Percentiles rank a stretch among this genome's conserved stretches.
Evolutionary conservation across 352 stramenopile genomes (phyloP).

Genomic region (Elongisporangium undulatum): DNA sequence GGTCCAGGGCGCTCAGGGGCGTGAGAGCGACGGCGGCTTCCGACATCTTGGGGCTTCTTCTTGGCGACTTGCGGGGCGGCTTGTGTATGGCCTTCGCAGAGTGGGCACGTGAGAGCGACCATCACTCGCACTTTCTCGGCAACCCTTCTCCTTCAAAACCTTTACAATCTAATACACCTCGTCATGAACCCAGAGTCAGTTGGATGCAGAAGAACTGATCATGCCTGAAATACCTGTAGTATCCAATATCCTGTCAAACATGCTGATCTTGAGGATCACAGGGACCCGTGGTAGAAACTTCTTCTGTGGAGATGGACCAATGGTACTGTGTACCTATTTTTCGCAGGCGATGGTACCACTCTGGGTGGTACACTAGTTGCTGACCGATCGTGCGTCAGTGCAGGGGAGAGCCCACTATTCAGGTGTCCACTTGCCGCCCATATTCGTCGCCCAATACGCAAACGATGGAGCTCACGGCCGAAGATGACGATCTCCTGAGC

Average conservation of each 20-base stretch:
- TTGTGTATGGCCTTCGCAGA: neutral
- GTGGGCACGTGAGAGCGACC: neutral
- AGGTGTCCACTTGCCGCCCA: neutral
- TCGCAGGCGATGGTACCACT: neutral
- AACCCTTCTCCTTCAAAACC: neutral
- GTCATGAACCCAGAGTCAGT: neutral
- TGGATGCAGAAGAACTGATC: no score
- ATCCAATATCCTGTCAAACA: neutral
- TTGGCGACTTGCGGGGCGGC: neutral
- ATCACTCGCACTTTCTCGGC: neutral
- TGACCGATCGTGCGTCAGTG: neutral
- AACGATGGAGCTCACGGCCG: constrained; percentile 74
- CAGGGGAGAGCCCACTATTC: neutral
- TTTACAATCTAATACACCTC: neutral
- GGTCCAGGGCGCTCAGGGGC: constrained; percentile 15
- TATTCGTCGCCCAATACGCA: neutral
- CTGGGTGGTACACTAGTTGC: neutral
- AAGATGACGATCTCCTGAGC: constrained; percentile 85
- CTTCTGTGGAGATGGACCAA: neutral
- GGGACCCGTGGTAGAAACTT: neutral
- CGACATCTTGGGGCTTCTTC: neutral
- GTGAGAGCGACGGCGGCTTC: constrained; percentile 7
- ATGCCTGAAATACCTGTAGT: neutral
- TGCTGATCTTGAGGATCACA: neutral
- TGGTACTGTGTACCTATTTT: neutral